Base-by-base conservation (phyloP, 306 rosid genomes). In the Elaeagnus macrophylla region DNA sequence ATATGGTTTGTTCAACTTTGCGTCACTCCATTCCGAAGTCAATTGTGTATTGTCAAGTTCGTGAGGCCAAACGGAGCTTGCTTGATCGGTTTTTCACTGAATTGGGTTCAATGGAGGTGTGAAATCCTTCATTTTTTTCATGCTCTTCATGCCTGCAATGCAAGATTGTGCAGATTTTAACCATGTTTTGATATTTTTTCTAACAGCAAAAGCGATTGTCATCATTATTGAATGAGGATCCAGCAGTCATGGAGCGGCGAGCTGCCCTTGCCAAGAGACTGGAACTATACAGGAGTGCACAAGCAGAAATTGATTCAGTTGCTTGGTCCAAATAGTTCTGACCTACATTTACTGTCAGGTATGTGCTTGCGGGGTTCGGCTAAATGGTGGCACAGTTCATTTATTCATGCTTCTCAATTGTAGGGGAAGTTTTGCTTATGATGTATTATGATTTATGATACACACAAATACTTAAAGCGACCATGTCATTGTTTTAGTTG, bases 1-100 rank as follows among this genome's bases (percentile, higher is more conserved):
- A 79, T 58, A 81, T 79, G 94, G 97, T 89, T 3, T 85, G 94
- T 39, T 81, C 89, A 25, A 77, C 52, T 64, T 64, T 89, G 63
- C 78, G 94, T 6, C 86, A 89, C 77, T 85, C 85, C 16, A 85
- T 89, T 67, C 97, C 95, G 0, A 89, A 89, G 67, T 89, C 95
- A 44, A 51, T 83, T 16, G 97, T 89, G 53, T 77, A 85, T 56
- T 85, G 95, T 61, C 97, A 89, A 81, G 95, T 89, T 68, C 80
- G 89, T 4, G 97, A 89, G 72, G 97, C 95, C 20, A 89, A 89
- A 74, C 70, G 95, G 58, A 70, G 83, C 79, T 75, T 89, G 6
- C 95, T 85, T 10, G 95, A 83, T 59, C 88, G 78, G 69, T 89
- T 89, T 62, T 89, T 79, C 77, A 67, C 83, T 0, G 97, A 89